A percentile compares a stretch with the other conserved stretches of the same genome.
These are phyloP conservation scores for Eucalyptus pauciflora DNA, from an alignment of 345 rosid species.

Conservation along the genomic window DNA sequence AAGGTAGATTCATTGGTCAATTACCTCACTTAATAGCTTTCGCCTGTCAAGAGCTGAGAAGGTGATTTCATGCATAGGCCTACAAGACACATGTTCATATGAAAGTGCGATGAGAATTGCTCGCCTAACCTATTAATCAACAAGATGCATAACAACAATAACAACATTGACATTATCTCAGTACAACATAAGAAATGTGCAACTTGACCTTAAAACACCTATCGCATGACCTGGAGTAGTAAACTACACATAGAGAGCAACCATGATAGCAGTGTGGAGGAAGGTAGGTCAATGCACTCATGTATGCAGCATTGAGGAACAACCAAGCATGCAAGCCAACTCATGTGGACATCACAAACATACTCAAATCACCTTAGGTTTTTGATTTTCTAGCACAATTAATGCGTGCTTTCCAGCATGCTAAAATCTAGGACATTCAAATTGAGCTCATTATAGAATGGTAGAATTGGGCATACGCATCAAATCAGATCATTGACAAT, in stretches of 20 bases:
- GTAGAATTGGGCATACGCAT: not conserved
- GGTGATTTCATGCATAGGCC: slow-evolving; percentile 97
- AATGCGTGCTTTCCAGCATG: not conserved
- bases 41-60: slow-evolving; percentile 93
- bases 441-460: not conserved
- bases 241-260: not conserved
- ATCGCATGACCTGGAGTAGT: not conserved
- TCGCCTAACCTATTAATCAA: not conserved
- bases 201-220: not conserved
- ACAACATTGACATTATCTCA: not conserved
- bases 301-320: not conserved
- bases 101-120: not conserved
- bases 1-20: not conserved
- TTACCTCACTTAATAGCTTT: slow-evolving; percentile 89
- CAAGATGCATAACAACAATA: not conserved
- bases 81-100: slow-evolving; percentile 15
- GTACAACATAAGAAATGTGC: not conserved
- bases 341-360: not conserved
- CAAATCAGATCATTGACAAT: not conserved
- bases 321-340: not conserved
- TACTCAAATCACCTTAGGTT: not conserved
- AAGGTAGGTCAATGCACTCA: not conserved
- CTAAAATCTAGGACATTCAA: not conserved
- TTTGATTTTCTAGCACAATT: not conserved
- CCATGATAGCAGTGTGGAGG: not conserved